Evolutionary conservation across 192 early-diverging fungal genomes (phyloP).

Genomic region (Coemansia erecta): DNA sequence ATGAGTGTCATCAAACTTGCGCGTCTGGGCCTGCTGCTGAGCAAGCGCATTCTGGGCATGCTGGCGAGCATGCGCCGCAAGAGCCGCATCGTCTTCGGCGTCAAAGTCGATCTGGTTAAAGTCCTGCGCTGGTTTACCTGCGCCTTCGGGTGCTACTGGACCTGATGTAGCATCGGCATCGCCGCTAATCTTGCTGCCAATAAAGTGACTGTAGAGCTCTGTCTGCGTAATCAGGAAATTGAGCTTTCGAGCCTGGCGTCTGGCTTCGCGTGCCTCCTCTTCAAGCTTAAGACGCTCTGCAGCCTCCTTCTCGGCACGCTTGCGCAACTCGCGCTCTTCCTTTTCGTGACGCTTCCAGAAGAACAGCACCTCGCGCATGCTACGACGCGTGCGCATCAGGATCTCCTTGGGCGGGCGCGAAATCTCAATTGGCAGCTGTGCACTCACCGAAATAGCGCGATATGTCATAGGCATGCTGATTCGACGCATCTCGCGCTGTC

Average conservation of each 20-base stretch:
- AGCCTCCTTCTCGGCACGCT: slow-evolving; percentile 85
- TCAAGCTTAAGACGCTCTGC: slow-evolving; percentile 72
- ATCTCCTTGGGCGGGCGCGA: slow-evolving; percentile 59
- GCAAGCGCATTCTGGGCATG: slow-evolving; percentile 77
- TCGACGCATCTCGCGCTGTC: slow-evolving; percentile 71
- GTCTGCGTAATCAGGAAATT: slow-evolving; percentile 93
- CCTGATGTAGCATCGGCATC: slow-evolving; percentile 13
- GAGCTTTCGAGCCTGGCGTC: slow-evolving; percentile 83
- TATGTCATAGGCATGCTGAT: slow-evolving; percentile 30
- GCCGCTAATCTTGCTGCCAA: slow-evolving; percentile 72
- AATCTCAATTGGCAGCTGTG: slow-evolving; percentile 25
- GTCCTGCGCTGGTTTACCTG: slow-evolving; percentile 4
- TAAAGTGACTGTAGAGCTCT: slow-evolving; percentile 89
- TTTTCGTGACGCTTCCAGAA: slow-evolving; percentile 92
- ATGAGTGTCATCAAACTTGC: slow-evolving; percentile 62
- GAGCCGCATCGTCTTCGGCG: slow-evolving; percentile 66
- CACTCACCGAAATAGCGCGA: slow-evolving; percentile 20
- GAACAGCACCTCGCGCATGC: slow-evolving; percentile 75
- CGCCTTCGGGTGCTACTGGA: background rate
- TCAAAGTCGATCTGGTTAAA: slow-evolving; percentile 78
- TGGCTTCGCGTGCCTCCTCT: slow-evolving; percentile 78
- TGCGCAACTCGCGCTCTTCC: slow-evolving; percentile 85
- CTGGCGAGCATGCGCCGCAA: slow-evolving; percentile 66
- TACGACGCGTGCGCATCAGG: slow-evolving; percentile 60
- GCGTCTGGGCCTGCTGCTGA: slow-evolving; percentile 63